Conservation (phyloP, 805 yeast species). For the Starmerella roubikii region DNA sequence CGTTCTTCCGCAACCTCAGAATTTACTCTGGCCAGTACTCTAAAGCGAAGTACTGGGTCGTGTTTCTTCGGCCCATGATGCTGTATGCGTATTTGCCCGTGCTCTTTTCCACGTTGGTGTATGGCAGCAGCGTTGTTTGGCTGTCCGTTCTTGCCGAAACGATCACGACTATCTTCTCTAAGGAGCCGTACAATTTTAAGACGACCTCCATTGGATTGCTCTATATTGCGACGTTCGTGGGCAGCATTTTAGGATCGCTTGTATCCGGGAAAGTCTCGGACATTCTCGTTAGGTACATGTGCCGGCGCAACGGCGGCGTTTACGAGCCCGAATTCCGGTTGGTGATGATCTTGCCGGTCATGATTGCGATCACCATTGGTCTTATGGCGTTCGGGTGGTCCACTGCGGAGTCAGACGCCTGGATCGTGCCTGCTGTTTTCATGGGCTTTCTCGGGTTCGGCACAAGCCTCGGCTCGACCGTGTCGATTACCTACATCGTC, state of each 20-base stretch:
- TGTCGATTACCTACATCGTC: slow-evolving; percentile 46
- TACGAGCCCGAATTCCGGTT: slow-evolving; percentile 54
- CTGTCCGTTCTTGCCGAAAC: slow-evolving; percentile 47
- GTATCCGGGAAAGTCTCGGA: slow-evolving; percentile 41
- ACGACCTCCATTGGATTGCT: slow-evolving; percentile 39
- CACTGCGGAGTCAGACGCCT: slow-evolving; percentile 31
- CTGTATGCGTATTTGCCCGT: slow-evolving; percentile 38
- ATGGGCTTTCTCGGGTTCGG: slow-evolving; percentile 47
- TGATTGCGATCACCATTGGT: slow-evolving; percentile 34
- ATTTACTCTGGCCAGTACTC: slow-evolving; percentile 39
- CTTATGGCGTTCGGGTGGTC: slow-evolving; percentile 57
- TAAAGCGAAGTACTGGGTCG: slow-evolving; percentile 40
- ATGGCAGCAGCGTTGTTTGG: slow-evolving; percentile 50
- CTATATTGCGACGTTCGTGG: slow-evolving; percentile 43
- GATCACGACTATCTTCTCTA: slow-evolving; percentile 36
- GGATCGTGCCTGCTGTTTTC: slow-evolving; percentile 48
- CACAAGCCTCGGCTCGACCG: slow-evolving; percentile 46
- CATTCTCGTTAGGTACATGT: slow-evolving; percentile 33
- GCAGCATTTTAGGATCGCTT: slow-evolving; percentile 44
- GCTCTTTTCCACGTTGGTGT: slow-evolving; percentile 38
- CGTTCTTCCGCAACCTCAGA: slow-evolving; percentile 28
- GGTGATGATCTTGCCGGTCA: slow-evolving; percentile 39
- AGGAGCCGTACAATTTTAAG: slow-evolving; percentile 34
- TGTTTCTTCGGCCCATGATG: slow-evolving; percentile 41
- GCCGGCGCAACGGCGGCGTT: slow-evolving; percentile 36